A percentile compares a stretch with the other conserved stretches of the same genome.
Conservation (phyloP, 2,329 filamentous ascomycete genomes). For the Penicillium sp. region DNA sequence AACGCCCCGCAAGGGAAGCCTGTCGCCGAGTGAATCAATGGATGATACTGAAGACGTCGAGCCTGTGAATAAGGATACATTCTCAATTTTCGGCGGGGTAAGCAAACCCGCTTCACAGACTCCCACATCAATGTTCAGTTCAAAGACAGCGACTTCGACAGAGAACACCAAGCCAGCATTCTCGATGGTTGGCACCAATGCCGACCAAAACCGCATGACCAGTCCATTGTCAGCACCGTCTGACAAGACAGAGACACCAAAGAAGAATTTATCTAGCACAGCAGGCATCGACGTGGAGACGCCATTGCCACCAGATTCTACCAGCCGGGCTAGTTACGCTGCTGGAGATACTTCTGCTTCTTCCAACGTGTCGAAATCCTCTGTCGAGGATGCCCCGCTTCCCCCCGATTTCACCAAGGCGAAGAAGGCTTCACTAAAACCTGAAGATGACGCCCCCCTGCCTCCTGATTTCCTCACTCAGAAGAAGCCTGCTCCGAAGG, state of each 20-base stretch:
- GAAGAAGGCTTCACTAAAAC: conserved; percentile 12
- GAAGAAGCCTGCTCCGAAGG: not conserved
- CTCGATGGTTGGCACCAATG: conserved; percentile 24
- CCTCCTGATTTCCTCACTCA: conserved; percentile 15
- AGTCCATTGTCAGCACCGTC: conserved; percentile 27
- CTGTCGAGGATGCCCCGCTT: conserved; percentile 35
- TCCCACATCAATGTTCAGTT: conserved; percentile 26
- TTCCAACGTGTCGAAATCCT: conserved; percentile 36
- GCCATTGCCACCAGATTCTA: conserved; percentile 42
- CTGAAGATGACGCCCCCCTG: conserved; percentile 21
- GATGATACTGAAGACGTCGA: conserved; percentile 29
- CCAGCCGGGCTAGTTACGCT: conserved; percentile 40
- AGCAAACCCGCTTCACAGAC: conserved; percentile 12
- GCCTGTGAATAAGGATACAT: conserved; percentile 20
- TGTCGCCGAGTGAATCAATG: conserved; percentile 29
- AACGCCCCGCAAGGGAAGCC: conserved; percentile 25
- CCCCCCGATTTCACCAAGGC: conserved; percentile 22
- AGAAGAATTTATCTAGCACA: conserved; percentile 24
- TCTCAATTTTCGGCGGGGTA: conserved; percentile 24
- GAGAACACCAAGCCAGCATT: conserved; percentile 27
- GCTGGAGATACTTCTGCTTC: conserved; percentile 44
- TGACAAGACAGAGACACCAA: conserved; percentile 30
- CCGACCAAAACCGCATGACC: conserved; percentile 19
- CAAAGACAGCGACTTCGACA: conserved; percentile 21
- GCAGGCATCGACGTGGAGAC: conserved; percentile 27